phyloP scores from a whole-genome alignment of 2,329 filamentous ascomycete genomes.

The Mycosphaerella arachidis region DNA sequence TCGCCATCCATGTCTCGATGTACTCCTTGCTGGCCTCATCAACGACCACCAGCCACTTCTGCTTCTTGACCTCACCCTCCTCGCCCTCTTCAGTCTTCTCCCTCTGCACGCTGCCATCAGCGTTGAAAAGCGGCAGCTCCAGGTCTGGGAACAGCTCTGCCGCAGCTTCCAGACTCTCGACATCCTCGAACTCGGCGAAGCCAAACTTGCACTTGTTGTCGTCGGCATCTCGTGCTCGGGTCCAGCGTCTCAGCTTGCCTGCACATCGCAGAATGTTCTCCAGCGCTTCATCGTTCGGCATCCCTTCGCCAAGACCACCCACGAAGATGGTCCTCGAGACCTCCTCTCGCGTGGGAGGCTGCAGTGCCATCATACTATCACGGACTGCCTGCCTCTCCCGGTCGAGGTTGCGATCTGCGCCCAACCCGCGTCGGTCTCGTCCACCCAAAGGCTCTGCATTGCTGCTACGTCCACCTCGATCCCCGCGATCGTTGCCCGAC shows the following conservation, averaged over 20 bases:
- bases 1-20: constrained; percentile 73
- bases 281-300: constrained; percentile 71
- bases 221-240: constrained; percentile 70
- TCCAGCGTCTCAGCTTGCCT: constrained; percentile 76
- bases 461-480: constrained; percentile 27
- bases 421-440: constrained; percentile 46
- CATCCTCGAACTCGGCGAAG: constrained; percentile 92
- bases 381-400: constrained; percentile 34
- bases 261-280: constrained; percentile 74
- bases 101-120: constrained; percentile 37
- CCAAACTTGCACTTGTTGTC: constrained; percentile 83
- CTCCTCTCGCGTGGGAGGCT: constrained; percentile 84
- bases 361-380: constrained; percentile 44
- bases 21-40: constrained; percentile 81
- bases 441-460: constrained; percentile 36
- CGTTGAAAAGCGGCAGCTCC: constrained; percentile 67
- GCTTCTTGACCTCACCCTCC: constrained; percentile 36
- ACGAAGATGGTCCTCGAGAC: constrained; percentile 88
- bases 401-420: constrained; percentile 55
- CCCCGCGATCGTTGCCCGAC: constrained; percentile 45
- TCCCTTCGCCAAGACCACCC: constrained; percentile 74
- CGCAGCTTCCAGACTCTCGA: constrained; percentile 78
- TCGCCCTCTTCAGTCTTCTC: constrained; percentile 37
- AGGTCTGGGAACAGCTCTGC: constrained; percentile 80
- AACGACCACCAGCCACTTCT: constrained; percentile 53